A percentile compares a stretch with the other conserved stretches of the same genome.
Conservation (phyloP, 1,139 yeast species). For the Blastobotrys niveus region DNA sequence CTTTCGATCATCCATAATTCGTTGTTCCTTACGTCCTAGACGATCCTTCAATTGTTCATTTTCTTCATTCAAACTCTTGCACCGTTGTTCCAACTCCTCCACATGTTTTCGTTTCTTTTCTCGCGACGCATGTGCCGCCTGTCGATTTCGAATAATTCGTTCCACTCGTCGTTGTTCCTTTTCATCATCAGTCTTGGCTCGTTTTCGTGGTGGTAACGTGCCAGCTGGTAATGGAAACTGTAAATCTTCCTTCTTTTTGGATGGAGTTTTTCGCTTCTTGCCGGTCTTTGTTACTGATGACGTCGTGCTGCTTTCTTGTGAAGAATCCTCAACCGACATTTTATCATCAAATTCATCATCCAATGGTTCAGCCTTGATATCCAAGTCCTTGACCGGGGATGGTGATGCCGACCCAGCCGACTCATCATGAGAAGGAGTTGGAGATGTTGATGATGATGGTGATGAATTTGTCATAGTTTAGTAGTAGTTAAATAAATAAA, state of each 20-base stretch:
- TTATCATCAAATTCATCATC: too few species aligned
- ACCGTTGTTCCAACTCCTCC: slow-evolving; percentile 64
- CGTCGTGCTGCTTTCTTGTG: too few species aligned
- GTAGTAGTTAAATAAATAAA: too few species aligned
- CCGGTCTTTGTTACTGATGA: slow-evolving; percentile 5
- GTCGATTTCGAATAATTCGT: slow-evolving; percentile 84
- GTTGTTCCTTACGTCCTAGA: slow-evolving; percentile 16
- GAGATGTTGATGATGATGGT: too few species aligned
- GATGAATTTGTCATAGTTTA: too few species aligned
- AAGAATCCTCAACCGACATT: too few species aligned
- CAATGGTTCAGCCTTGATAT: too few species aligned
- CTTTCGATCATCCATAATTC: slow-evolving; percentile 1
- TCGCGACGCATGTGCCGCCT: slow-evolving; percentile 96
- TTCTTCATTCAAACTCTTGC: slow-evolving; percentile 29
- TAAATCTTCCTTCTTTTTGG: slow-evolving; percentile 19
- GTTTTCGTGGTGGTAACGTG: slow-evolving; percentile 84
- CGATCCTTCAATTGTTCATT: slow-evolving; percentile 27
- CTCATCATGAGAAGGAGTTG: too few species aligned
- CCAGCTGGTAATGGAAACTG: slow-evolving; percentile 36
- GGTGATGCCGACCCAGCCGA: too few species aligned
- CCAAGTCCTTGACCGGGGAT: too few species aligned
- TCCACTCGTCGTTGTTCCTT: slow-evolving; percentile 94
- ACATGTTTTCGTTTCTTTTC: slow-evolving; percentile 94
- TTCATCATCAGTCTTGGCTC: slow-evolving; percentile 95
- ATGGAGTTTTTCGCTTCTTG: neutral